Conservation (phyloP, 2,329 filamentous ascomycete species). For the Trichoderma breve region DNA sequence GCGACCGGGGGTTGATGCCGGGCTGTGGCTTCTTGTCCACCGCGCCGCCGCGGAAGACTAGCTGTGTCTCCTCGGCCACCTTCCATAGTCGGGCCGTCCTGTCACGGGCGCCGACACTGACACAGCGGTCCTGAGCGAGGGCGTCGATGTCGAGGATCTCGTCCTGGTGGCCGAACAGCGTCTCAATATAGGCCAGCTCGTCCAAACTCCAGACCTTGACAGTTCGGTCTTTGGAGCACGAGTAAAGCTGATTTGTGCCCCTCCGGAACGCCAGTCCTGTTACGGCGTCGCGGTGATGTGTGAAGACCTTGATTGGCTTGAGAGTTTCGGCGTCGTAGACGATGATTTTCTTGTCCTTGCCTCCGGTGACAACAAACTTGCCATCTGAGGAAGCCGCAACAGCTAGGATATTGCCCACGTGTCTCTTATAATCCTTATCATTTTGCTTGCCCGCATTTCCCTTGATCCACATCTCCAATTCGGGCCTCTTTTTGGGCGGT, state of each 20-base stretch:
- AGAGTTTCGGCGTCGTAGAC: conserved; percentile 83
- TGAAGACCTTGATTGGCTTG: conserved; percentile 76
- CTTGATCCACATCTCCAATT: conserved; percentile 60
- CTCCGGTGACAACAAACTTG: conserved; percentile 87
- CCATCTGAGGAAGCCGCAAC: conserved; percentile 88
- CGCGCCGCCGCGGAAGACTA: conserved; percentile 88
- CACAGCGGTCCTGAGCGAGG: conserved; percentile 80
- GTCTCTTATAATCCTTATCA: conserved; percentile 69
- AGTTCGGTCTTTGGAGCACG: conserved; percentile 83
- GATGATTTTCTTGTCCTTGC: conserved; percentile 78
- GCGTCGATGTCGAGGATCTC: conserved; percentile 81
- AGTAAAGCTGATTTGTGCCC: conserved; percentile 89
- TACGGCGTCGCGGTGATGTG: conserved; percentile 87
- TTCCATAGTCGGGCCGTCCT: conserved; percentile 94
- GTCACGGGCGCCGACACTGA: conserved; percentile 87
- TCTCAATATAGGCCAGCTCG: conserved; percentile 91
- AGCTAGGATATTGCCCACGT: conserved; percentile 75
- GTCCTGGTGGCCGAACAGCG: conserved; percentile 94
- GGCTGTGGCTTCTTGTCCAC: conserved; percentile 51
- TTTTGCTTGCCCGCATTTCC: conserved; percentile 59
- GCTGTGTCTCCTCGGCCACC: conserved; percentile 89
- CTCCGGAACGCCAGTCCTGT: conserved; percentile 82
- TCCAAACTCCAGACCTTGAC: conserved; percentile 95
- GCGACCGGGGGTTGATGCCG: conserved; percentile 48
- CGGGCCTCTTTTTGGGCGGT: conserved; percentile 60